These are phyloP conservation scores for Citrullus mucosospermus DNA, from an alignment of 306 rosid species.

Conservation along the genomic window DNA sequence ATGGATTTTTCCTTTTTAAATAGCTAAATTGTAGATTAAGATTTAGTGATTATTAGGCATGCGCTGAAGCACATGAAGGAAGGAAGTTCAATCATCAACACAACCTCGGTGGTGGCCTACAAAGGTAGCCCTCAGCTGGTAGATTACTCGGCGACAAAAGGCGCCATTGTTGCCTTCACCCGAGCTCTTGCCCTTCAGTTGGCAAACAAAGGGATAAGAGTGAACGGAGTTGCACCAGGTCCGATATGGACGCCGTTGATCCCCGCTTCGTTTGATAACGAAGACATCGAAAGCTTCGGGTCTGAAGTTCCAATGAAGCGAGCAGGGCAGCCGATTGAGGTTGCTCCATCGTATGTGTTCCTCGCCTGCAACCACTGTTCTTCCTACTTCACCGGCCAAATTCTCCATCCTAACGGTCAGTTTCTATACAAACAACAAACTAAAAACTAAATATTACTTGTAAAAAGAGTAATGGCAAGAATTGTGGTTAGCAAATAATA, in stretches of 20 bases:
- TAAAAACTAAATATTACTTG: too few species aligned
- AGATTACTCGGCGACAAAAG: slow-evolving; percentile 62
- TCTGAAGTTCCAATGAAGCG: slow-evolving; percentile 54
- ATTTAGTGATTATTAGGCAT: slow-evolving; percentile 22
- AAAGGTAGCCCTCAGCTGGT: slow-evolving; percentile 28
- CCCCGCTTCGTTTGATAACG: slow-evolving; percentile 30
- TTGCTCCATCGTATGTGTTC: slow-evolving; percentile 57
- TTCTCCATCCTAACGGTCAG: slow-evolving; percentile 72
- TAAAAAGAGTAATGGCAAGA: too few species aligned
- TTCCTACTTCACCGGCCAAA: slow-evolving; percentile 69
- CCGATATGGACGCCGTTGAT: slow-evolving; percentile 73
- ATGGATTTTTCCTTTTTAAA: too few species aligned
- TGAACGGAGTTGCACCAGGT: slow-evolving; percentile 82
- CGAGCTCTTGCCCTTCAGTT: slow-evolving; percentile 60
- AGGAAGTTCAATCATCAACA: slow-evolving; percentile 65
- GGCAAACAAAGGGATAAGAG: slow-evolving; percentile 40
- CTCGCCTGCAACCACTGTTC: slow-evolving; percentile 62
- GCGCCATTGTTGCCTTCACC: slow-evolving; percentile 57
- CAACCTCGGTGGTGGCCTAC: slow-evolving; percentile 66
- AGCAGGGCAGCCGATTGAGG: slow-evolving; percentile 72
- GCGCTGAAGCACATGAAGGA: slow-evolving; percentile 66
- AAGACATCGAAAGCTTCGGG: slow-evolving; percentile 27
- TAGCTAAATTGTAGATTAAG: too few species aligned
- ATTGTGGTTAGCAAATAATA: too few species aligned
- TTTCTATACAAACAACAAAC: neutral